phyloP scores from a whole-genome alignment of 1,139 yeast genomes.

The Eremothecium coryli region DNA sequence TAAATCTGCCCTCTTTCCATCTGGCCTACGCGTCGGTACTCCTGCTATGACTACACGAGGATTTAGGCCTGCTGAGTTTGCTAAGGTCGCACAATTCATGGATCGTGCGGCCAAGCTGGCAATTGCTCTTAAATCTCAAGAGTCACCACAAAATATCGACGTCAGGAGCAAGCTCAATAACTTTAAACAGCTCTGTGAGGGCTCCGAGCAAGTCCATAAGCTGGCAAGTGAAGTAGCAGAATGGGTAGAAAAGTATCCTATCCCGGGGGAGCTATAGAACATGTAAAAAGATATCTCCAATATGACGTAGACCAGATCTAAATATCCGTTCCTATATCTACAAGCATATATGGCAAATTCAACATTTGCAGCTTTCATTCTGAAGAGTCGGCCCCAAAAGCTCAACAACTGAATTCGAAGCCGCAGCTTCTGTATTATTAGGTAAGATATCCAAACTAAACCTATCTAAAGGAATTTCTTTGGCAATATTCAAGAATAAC shows the following conservation, averaged over 20 bases:
- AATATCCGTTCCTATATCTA: no score
- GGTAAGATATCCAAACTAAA: conserved; percentile 8
- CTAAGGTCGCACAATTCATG: conserved; percentile 67
- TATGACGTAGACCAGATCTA: neutral
- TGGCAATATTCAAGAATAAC: conserved; percentile 71
- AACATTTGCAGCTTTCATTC: conserved; percentile 5
- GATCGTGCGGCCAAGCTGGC: conserved; percentile 68
- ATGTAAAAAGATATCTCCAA: no score
- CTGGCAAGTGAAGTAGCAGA: conserved; percentile 52
- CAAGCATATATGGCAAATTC: conserved; percentile 2
- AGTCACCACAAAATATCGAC: conserved; percentile 37
- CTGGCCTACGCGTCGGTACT: conserved; percentile 93
- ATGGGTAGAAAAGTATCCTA: conserved; percentile 66
- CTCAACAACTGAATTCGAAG: neutral
- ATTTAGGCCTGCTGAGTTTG: conserved; percentile 68
- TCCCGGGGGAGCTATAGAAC: conserved; percentile 55
- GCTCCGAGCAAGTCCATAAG: conserved; percentile 47
- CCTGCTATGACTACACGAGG: conserved; percentile 99
- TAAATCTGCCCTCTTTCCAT: conserved; percentile 88
- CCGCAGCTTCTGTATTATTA: neutral
- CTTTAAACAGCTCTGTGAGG: conserved; percentile 57
- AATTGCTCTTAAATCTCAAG: conserved; percentile 48
- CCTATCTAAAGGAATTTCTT: conserved; percentile 48
- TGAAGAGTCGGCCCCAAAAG: neutral
- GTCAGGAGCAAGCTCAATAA: conserved; percentile 55